Conservation (phyloP, 352 stramenopile species). For the Phytopythium mirpurense region DNA sequence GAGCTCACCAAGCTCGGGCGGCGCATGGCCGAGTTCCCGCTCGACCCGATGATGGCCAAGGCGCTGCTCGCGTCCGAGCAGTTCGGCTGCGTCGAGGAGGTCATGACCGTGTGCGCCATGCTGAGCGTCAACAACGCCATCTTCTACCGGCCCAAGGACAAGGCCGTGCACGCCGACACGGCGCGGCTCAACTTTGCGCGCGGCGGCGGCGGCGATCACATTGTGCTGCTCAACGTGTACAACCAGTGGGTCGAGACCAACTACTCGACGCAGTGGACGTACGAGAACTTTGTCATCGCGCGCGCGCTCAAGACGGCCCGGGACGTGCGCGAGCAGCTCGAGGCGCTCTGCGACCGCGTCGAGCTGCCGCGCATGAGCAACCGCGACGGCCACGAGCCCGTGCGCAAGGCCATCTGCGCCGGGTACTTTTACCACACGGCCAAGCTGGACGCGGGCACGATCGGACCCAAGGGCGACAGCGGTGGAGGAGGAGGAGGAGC, state of each 20-base stretch:
- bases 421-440: constrained; percentile 99
- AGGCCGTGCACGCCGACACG: constrained; percentile 98
- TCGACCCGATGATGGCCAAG: constrained; percentile 96
- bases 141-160: constrained; percentile 99
- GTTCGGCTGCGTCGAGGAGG: constrained; percentile 90
- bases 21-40: constrained; percentile 95
- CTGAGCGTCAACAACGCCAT: constrained; percentile 97
- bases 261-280: constrained; percentile 96
- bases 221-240: constrained; percentile 96
- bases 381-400: constrained; percentile 87
- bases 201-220: constrained; percentile 96
- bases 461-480: constrained; percentile 91
- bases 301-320: constrained; percentile 96
- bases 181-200: constrained; percentile 97
- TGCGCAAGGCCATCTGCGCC: constrained; percentile 98
- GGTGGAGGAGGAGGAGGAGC: constrained; percentile 14
- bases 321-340: constrained; percentile 98
- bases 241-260: constrained; percentile 98
- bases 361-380: constrained; percentile 92
- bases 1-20: constrained; percentile 96
- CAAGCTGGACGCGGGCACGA: constrained; percentile 63
- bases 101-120: constrained; percentile 98
- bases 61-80: constrained; percentile 89
- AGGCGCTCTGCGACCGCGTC: constrained; percentile 98
- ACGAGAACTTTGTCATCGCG: constrained; percentile 97